phyloP scores from a whole-genome alignment of 2,329 filamentous ascomycete genomes.

The Neonectria hederae region DNA sequence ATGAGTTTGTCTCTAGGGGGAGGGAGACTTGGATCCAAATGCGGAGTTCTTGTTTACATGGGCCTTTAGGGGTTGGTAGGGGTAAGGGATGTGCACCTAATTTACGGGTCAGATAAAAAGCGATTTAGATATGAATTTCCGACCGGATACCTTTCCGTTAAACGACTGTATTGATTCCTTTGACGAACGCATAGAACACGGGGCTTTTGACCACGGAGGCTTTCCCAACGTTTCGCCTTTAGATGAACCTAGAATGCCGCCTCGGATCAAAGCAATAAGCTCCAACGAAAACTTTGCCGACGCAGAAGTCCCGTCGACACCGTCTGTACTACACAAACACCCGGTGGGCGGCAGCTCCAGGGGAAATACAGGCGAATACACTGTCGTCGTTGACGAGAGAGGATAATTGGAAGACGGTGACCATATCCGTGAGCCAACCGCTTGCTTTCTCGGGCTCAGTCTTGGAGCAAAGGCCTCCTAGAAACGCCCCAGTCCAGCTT shows the following conservation, averaged over 20 bases:
- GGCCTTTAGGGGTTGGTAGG: neutral
- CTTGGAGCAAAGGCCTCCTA: neutral
- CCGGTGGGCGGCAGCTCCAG: neutral
- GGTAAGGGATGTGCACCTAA: neutral
- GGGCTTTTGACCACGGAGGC: neutral
- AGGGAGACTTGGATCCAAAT: neutral
- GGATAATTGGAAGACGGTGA: constrained; percentile 4
- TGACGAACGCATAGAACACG: too few relatives aligned
- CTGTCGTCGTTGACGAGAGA: constrained; percentile 20
- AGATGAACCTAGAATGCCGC: neutral
- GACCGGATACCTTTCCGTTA: neutral
- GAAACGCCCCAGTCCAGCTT: neutral
- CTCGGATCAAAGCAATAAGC: neutral
- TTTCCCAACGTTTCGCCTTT: neutral
- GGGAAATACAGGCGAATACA: constrained; percentile 18
- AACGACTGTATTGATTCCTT: neutral
- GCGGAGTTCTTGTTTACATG: constrained; percentile 7
- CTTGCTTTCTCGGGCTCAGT: neutral
- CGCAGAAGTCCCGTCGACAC: too few relatives aligned
- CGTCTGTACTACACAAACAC: neutral
- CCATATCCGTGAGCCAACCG: neutral
- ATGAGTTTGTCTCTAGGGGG: constrained; percentile 27
- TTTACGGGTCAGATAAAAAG: constrained; percentile 15
- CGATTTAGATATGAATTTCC: constrained; percentile 23
- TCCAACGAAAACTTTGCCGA: neutral